Evolutionary conservation across 1,284 basidiomycete genomes (phyloP).

Genomic region (Pseudozyma sp.): DNA sequence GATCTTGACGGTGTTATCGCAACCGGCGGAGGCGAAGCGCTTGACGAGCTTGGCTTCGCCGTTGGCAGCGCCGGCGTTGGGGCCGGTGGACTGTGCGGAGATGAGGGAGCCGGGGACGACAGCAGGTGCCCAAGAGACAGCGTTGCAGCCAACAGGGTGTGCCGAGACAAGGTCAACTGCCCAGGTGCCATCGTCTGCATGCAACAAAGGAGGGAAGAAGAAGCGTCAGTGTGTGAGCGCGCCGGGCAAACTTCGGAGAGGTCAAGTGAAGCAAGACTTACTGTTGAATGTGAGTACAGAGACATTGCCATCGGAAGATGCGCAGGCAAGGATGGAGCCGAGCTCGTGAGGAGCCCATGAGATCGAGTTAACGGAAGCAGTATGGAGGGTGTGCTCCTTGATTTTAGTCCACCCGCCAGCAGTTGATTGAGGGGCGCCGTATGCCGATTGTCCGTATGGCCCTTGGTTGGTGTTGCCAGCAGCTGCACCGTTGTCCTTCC

Average conservation of each 20-base stretch:
- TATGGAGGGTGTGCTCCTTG: constrained; percentile 94
- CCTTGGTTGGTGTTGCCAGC: constrained; percentile 72
- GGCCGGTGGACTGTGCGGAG: constrained; percentile 42
- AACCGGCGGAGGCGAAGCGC: constrained; percentile 89
- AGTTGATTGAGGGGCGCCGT: constrained; percentile 37
- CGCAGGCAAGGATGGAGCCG: constrained; percentile 94
- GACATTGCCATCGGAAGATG: constrained; percentile 97
- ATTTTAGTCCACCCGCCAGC: constrained; percentile 84
- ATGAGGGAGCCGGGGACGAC: constrained; percentile 79
- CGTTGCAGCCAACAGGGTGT: constrained; percentile 95
- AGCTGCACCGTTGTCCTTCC: constrained; percentile 81
- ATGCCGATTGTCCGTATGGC: constrained; percentile 46
- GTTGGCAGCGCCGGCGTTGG: constrained; percentile 66
- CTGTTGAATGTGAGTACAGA: constrained; percentile 98
- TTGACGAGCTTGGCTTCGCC: constrained; percentile 50
- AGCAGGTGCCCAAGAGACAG: constrained; percentile 98
- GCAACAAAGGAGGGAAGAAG: not conserved
- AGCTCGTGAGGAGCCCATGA: constrained; percentile 98
- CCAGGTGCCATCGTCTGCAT: constrained; percentile 92
- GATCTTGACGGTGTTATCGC: constrained; percentile 94
- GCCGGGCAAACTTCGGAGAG: not conserved
- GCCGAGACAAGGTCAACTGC: constrained; percentile 94
- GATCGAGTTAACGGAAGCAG: constrained; percentile 92
- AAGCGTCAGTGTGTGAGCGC: not conserved
- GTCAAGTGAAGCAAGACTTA: constrained; percentile 69